Base-by-base conservation (phyloP, 2,329 filamentous ascomycete species). In the Claviceps paspali region DNA sequence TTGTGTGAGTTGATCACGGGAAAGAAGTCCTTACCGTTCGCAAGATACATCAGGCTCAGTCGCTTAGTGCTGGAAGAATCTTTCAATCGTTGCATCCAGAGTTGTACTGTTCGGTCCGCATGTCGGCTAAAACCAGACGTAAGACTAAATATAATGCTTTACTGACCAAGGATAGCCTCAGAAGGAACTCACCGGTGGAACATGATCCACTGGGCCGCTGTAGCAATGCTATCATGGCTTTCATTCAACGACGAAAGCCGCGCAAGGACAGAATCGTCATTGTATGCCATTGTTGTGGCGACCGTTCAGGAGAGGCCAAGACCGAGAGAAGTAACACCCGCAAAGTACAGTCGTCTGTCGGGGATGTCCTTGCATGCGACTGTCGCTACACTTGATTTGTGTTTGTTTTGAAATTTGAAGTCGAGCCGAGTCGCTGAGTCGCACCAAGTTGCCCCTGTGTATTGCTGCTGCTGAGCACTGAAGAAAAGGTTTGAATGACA, bases 161-260 rank as follows among this genome's bases (percentile, higher is more conserved):
- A 43, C 35, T 45, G 3, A 29, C 14, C 18, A 42, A 29, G 24
- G 11, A 28, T 21, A 18, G 21, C 12, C 27, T 17, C 14, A 27
- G 23, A 11, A 19, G 3, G 18, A 10, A 26, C 38, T 34, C 76
- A 93, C 86, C 86, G 81, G 63, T 98, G 88, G 57, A 98, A 98
- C 81, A 98, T 92, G 43, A 98, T 91, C 92, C 92, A 98, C 76
- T 96, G 88, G 40, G 91, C 86, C 44, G 93, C 87, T 26, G 84
- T 88, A 43, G 93, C 75, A 53, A 98, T 96, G 61, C 86, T 92
- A 56, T 98, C 91, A 57, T 98, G 88, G 9, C 86, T 93, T 62
- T 98, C 92, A 60, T 94, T 95, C 44, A 98, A 73, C 29, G 86
- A 84, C 23, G 87, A 92, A 38, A 98, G 79, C 65, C 95, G 95